Evolutionary conservation across 1,284 basidiomycete species (phyloP), one percentile per base, ranked within the genome.

Genomic region (Apiotrichum veenhuisii): DNA sequence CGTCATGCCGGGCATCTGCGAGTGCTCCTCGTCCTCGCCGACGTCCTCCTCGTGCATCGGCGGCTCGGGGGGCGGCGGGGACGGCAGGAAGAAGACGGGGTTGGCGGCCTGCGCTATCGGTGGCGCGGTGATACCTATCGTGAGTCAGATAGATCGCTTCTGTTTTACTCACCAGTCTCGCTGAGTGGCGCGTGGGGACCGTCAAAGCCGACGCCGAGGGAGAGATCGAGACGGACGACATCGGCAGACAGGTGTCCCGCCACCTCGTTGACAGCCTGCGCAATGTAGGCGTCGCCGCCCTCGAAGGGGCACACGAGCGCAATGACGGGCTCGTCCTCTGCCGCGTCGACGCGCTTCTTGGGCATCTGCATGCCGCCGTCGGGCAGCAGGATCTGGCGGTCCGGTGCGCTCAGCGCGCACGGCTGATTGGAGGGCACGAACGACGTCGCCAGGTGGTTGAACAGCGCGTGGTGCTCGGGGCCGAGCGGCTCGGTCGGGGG

Each of bases 281-380:
- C 85, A 30, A 92, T 81, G 41, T 92, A 81, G 70, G 87, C 82
- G 58, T 86, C 84, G 2, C 85, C 86, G n/a, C 86, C 90, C 77
- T 92, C 90, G 55, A 93, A 87, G 3, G 90, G 91, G 63, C 87
- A 89, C 68, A 89, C 90, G 7, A 93, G 75, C 0, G 85, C 87
- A 33, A 93, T 76, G 0, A 87, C 88, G 1, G 89, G 87, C 18
- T 60, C 56, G n/a, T 59, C 61, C 3, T 34, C 38, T 3, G 33
- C 12, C 15, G 33, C 12, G 22, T 26, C 15, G 7, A 22, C 37
- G 17, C 37, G 36, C 36, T 40, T 37, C 22, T 38, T 25, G 22
- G 47, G 18, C 17, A 20, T 11, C 23, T 25, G 23, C n/a, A 26
- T 12, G n/a, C 34, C 20, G 47, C 36, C 47, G 36, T 40, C 47